phyloP scores from a whole-genome alignment of 176 grass and related monocot species.

The Saccharum officinarum region DNA sequence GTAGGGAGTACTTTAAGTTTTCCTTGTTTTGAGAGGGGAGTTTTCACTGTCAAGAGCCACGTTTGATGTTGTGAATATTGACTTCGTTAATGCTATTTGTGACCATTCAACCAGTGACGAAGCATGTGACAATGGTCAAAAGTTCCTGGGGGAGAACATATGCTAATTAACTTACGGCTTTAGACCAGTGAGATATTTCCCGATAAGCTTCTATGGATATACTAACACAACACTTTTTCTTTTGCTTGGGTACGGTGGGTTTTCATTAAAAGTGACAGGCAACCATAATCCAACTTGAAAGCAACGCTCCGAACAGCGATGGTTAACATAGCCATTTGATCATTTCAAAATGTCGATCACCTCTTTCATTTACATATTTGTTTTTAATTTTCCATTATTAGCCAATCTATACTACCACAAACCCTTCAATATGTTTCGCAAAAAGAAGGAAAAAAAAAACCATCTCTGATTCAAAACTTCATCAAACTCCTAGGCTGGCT shows the following conservation, averaged over 20 bases:
- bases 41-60: background rate
- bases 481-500: too few relatives aligned
- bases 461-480: too few relatives aligned
- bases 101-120: background rate
- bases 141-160: background rate
- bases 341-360: too few relatives aligned
- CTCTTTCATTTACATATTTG: too few relatives aligned
- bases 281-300: background rate
- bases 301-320: background rate
- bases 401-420: too few relatives aligned
- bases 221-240: background rate
- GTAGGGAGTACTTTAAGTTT: too few relatives aligned
- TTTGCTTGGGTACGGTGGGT: background rate
- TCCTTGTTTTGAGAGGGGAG: background rate
- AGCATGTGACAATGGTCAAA: background rate
- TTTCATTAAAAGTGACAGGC: background rate
- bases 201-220: too few relatives aligned
- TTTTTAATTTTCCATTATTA: too few relatives aligned
- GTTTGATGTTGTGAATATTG: background rate
- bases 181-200: background rate
- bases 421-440: too few relatives aligned
- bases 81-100: background rate
- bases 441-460: too few relatives aligned
- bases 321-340: background rate
- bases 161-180: background rate